phyloP scores from a whole-genome alignment of 257 asterid genomes.

The Scutellaria minor region DNA sequence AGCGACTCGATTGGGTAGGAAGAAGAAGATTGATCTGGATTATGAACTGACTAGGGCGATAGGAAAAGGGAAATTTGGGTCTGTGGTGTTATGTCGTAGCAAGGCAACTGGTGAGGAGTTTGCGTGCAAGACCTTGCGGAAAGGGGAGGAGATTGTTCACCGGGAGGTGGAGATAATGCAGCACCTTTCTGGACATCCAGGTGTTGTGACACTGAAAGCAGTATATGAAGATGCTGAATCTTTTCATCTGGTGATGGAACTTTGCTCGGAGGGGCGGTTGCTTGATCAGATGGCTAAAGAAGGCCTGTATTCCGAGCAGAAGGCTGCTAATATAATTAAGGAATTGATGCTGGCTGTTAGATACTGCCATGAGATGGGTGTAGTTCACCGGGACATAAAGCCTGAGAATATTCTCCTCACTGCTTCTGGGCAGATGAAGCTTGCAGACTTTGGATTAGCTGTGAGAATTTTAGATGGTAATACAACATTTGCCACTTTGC shows the following conservation, averaged over 20 bases:
- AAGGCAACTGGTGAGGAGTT: constrained; percentile 71
- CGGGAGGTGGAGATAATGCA: constrained; percentile 97
- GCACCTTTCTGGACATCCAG: constrained; percentile 89
- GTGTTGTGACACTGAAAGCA: constrained; percentile 78
- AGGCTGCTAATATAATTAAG: constrained; percentile 76
- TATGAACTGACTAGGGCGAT: constrained; percentile 60
- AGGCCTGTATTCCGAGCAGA: constrained; percentile 66
- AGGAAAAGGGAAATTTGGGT: constrained; percentile 85
- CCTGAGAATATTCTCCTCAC: constrained; percentile 87
- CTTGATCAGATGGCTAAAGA: constrained; percentile 83
- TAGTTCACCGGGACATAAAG: constrained; percentile 86
- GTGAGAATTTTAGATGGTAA: constrained; percentile 80
- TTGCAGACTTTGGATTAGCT: constrained; percentile 90
- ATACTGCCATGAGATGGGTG: constrained; percentile 96
- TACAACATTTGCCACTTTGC: constrained; percentile 22
- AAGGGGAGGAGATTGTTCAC: constrained; percentile 88
- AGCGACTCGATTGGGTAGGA: constrained; percentile 78
- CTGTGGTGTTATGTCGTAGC: constrained; percentile 67
- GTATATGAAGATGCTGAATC: constrained; percentile 83
- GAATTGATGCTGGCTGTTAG: constrained; percentile 79
- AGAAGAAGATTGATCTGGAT: constrained; percentile 80
- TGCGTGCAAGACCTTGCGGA: constrained; percentile 81
- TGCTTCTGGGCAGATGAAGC: constrained; percentile 75
- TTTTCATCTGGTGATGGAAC: constrained; percentile 87
- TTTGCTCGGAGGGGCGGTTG: constrained; percentile 81